Conservation (phyloP, 192 early-diverging fungal genomes). For the Podila minutissima region DNA sequence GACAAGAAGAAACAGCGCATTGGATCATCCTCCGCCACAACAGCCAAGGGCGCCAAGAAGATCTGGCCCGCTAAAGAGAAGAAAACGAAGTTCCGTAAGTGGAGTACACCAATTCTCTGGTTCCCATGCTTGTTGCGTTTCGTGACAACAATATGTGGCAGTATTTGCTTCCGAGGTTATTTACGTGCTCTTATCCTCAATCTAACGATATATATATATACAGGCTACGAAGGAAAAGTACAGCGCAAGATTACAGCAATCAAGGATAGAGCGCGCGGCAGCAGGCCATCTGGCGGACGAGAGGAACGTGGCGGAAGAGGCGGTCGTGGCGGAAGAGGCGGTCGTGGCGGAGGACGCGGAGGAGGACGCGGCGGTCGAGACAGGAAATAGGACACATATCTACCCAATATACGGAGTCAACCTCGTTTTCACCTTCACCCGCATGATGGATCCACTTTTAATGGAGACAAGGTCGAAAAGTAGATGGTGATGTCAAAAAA, state of each 20-base stretch:
- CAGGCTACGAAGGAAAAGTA: conserved; percentile 44
- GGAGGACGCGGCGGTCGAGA: conserved; percentile 5
- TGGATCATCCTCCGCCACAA: conserved; percentile 36
- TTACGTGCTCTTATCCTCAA: too few species aligned
- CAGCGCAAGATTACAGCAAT: conserved; percentile 40
- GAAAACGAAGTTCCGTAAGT: conserved; percentile 52
- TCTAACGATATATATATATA: background rate
- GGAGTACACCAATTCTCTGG: background rate
- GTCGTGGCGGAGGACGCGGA: conserved; percentile 17
- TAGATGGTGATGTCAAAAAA: too few species aligned
- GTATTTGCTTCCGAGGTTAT: background rate
- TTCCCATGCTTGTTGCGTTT: background rate
- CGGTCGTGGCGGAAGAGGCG: conserved; percentile 7
- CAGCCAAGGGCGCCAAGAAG: conserved; percentile 34
- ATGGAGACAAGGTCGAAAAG: too few species aligned
- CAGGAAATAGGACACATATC: background rate
- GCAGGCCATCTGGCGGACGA: conserved; percentile 22
- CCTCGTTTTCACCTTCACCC: too few species aligned
- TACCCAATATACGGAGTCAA: too few species aligned
- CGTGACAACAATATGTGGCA: background rate
- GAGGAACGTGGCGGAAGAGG: conserved; percentile 28
- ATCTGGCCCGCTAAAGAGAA: conserved; percentile 28
- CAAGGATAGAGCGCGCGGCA: conserved; percentile 21
- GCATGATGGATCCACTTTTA: too few species aligned
- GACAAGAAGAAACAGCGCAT: conserved; percentile 40